These are phyloP conservation scores for Coccomyxa sp. DNA, from an alignment of 139 green algal genomes.

Conservation along the genomic window DNA sequence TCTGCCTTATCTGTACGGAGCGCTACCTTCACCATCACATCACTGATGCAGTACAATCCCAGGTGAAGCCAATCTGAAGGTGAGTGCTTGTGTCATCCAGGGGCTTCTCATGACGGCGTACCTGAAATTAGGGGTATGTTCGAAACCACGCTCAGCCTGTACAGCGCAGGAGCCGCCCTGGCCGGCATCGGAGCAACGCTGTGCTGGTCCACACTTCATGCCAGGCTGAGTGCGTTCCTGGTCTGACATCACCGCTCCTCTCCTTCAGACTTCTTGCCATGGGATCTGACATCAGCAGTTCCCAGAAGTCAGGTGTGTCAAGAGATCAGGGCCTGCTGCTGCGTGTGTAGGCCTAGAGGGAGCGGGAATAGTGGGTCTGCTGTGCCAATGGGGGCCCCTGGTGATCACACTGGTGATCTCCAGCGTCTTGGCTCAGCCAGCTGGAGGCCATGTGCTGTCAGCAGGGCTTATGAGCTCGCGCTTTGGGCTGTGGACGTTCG, in stretches of 20 bases:
- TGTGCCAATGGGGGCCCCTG: conserved; percentile 45
- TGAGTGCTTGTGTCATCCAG: conserved; percentile 25
- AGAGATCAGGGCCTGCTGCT: neutral
- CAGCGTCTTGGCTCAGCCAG: neutral
- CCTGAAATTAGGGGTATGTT: neutral
- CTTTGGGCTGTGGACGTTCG: conserved; percentile 79
- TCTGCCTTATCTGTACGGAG: neutral
- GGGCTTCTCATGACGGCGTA: conserved; percentile 31
- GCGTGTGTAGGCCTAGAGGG: conserved; percentile 18
- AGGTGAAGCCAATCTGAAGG: neutral
- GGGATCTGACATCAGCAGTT: neutral
- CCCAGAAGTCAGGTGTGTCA: neutral
- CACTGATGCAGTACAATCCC: neutral
- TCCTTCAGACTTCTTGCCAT: neutral
- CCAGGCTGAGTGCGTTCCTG: neutral
- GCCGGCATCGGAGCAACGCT: neutral
- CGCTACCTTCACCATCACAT: neutral
- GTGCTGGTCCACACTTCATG: neutral
- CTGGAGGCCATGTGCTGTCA: neutral
- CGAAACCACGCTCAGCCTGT: neutral
- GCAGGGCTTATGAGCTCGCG: conserved; percentile 17
- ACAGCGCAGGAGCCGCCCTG: neutral
- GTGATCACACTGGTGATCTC: conserved; percentile 6
- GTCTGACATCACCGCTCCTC: neutral
- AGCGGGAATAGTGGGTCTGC: conserved; percentile 40